Percentiles rank a stretch among this genome's conserved stretches.
Conservation (phyloP, 2,329 filamentous ascomycete genomes). For the Cordyceps fumosorosea region DNA sequence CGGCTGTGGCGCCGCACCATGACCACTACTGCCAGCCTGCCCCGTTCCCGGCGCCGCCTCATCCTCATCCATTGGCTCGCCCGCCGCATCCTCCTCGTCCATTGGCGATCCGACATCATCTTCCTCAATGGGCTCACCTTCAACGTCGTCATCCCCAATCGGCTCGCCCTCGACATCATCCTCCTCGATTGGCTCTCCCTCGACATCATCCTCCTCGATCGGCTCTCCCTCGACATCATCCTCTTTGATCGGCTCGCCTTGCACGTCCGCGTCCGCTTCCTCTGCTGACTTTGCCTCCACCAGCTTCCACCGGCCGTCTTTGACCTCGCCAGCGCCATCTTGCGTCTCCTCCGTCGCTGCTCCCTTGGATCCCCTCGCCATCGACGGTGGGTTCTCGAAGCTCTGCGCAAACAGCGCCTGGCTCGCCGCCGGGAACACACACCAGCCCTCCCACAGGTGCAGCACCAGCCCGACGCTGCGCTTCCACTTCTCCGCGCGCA, state of each 20-base stretch:
- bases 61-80: constrained; percentile 34
- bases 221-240: constrained; percentile 39
- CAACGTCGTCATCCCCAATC: constrained; percentile 38
- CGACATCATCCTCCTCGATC: constrained; percentile 42
- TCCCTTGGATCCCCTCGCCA: neutral
- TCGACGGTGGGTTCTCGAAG: constrained; percentile 63
- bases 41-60: constrained; percentile 22
- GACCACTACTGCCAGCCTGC: constrained; percentile 26
- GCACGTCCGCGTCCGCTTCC: constrained; percentile 41
- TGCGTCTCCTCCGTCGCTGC: constrained; percentile 26
- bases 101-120: constrained; percentile 34
- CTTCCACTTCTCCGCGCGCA: constrained; percentile 81
- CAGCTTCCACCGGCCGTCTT: constrained; percentile 44
- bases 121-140: constrained; percentile 39
- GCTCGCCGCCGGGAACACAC: constrained; percentile 65
- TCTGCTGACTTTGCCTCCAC: constrained; percentile 32
- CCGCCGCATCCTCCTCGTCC: constrained; percentile 40
- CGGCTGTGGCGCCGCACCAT: constrained; percentile 24
- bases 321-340: constrained; percentile 20
- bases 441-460: constrained; percentile 65
- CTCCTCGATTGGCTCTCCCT: constrained; percentile 39
- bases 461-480: constrained; percentile 65
- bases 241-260: constrained; percentile 41
- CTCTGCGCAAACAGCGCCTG: constrained; percentile 63
- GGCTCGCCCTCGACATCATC: constrained; percentile 34